These are phyloP conservation scores for Solanum etuberosum DNA, from an alignment of 257 asterid genomes.

Conservation along the genomic window DNA sequence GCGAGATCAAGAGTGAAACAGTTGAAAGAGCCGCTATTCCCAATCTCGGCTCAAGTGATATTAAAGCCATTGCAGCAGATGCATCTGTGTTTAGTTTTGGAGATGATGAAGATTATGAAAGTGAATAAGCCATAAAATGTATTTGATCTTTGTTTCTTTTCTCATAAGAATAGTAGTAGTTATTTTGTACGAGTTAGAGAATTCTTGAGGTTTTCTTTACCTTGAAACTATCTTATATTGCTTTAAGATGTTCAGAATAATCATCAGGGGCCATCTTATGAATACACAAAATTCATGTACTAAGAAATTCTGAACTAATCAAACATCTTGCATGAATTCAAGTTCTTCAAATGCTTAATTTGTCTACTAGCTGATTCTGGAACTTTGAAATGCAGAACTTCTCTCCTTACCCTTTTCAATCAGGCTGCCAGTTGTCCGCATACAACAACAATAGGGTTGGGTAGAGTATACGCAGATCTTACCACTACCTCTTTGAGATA, in stretches of 20 bases:
- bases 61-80: conserved; percentile 96
- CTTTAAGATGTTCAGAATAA: background rate
- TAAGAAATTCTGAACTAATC: background rate
- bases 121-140: conserved; percentile 28
- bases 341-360: background rate
- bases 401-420: background rate
- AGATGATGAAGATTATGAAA: conserved; percentile 83
- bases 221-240: background rate
- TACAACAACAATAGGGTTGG: no score
- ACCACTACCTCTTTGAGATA: no score
- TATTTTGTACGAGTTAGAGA: conserved; percentile 40
- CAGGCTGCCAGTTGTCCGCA: background rate
- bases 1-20: conserved; percentile 29
- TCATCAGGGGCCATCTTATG: background rate
- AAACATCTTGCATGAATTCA: background rate
- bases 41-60: conserved; percentile 55
- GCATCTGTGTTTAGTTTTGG: conserved; percentile 97
- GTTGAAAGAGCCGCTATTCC: conserved; percentile 31
- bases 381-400: background rate
- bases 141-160: conserved; percentile 15
- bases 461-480: no score
- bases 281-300: background rate
- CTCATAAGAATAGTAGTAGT: conserved; percentile 46
- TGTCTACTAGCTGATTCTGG: background rate
- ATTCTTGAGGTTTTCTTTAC: conserved; percentile 14